These are phyloP conservation scores for Fomitopsis schrenkii DNA, from an alignment of 1,284 basidiomycete species.

Conservation along the genomic window DNA sequence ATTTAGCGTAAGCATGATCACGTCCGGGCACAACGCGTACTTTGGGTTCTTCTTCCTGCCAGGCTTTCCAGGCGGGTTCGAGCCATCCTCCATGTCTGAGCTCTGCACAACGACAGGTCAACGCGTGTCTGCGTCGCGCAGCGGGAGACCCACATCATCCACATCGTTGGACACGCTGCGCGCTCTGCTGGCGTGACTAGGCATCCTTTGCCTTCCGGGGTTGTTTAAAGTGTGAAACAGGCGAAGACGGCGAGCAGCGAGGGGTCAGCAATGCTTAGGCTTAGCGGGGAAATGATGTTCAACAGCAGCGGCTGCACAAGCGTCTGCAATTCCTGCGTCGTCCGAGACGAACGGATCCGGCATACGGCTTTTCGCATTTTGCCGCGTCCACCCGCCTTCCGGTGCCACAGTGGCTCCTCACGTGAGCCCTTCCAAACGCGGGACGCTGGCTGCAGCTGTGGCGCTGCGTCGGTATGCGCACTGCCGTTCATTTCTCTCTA, in stretches of 20 bases:
- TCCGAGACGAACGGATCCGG: slow-evolving; percentile 9
- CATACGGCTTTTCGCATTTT: neutral
- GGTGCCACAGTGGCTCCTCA: neutral
- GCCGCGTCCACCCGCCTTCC: neutral
- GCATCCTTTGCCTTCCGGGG: slow-evolving; percentile 2
- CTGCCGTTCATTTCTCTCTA: neutral
- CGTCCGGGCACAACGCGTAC: slow-evolving; percentile 37
- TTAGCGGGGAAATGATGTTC: neutral
- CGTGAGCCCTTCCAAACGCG: neutral
- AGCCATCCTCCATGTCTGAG: slow-evolving; percentile 49
- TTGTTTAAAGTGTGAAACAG: neutral
- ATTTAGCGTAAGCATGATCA: slow-evolving; percentile 31
- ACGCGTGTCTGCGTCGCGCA: neutral
- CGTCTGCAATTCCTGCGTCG: neutral
- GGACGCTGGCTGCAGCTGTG: neutral
- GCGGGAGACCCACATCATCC: slow-evolving; percentile 36
- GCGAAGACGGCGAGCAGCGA: neutral
- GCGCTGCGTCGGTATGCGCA: neutral
- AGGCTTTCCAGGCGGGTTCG: slow-evolving; percentile 49
- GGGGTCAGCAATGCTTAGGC: neutral
- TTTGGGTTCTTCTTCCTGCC: slow-evolving; percentile 85
- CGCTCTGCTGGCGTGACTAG: slow-evolving; percentile 39
- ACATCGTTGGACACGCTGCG: slow-evolving; percentile 55
- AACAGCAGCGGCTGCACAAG: neutral
- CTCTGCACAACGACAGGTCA: slow-evolving; percentile 34